Base-by-base conservation (phyloP, 805 yeast species). In the Ogataea methylovora region DNA sequence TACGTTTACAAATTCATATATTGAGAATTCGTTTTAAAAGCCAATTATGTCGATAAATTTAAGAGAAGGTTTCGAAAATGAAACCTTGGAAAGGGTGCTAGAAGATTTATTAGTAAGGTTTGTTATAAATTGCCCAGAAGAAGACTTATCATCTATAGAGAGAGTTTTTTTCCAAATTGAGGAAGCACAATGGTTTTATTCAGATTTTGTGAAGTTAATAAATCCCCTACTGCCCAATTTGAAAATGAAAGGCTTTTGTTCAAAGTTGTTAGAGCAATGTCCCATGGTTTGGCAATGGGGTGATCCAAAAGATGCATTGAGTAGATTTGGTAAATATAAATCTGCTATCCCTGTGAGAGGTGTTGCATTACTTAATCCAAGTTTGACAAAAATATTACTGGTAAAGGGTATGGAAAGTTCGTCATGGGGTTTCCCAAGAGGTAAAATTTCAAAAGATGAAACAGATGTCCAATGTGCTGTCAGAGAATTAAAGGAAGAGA, bases 121-220 rank as follows among this genome's bases (percentile, higher is more conserved):
- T 52, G 79, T 94, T 32, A 73, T 88, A 38, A 92, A 92, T 64
- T 84, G 88, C 34, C 97, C 98, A 8, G 74, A 76, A 4, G 97
- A 90, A 50, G 98, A 92, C 56, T 62, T 90, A 34, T 76, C 92
- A 23, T 72, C 88, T 12, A 71, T 79, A 20, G 90, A 75, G 52
- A 69, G 98, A 51, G 82, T 88, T 18, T 74, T 87, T 51, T 92
- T 92, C 62, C 95, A 88, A 54, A 79, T 92, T 27, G 99, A 92
- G 64, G 97, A 92, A 58, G 98, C 98, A 2, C 96, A 87, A 46
- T 92, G 98, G 98, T 92, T 84, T 53, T 92, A 88, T 58, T 72
- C 82, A 32, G 99, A 92, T 58, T 88, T 81, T 48, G 68, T 81
- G 10, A 71, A 88, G 24, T 72, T 71, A 24, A 60, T 79, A 47